These are phyloP conservation scores for Coemansia furcata DNA, from an alignment of 192 early-diverging fungal species.

Conservation along the genomic window DNA sequence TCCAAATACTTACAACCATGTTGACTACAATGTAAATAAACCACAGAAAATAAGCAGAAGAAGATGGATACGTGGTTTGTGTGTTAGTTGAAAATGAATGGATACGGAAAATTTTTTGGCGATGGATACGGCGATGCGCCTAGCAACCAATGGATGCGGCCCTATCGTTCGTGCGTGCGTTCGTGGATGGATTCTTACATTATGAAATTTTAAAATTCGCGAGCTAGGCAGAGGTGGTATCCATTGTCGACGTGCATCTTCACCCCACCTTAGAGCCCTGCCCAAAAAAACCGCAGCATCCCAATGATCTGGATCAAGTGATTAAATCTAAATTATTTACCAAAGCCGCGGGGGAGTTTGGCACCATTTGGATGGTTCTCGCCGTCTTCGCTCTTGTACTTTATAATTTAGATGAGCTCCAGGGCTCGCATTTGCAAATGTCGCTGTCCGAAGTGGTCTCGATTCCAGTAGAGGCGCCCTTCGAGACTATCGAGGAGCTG, in stretches of 20 bases:
- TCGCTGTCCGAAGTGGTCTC: not conserved
- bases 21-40: constrained; percentile 28
- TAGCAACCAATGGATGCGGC: constrained; percentile 23
- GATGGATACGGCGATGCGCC: not conserved
- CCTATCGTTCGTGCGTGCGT: not conserved
- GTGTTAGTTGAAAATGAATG: not conserved
- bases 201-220: constrained; percentile 2
- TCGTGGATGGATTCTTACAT: constrained; percentile 1
- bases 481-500: constrained; percentile 9
- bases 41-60: constrained; percentile 4
- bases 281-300: not conserved
- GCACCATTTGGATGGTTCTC: not conserved
- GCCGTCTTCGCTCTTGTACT: not conserved
- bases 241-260: not conserved
- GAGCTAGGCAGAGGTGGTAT: not conserved
- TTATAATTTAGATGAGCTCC: not conserved
- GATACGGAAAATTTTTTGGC: constrained; percentile 1
- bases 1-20: constrained; percentile 48
- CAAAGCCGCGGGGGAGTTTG: not conserved
- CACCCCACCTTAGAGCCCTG: not conserved
- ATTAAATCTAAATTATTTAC: not conserved
- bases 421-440: not conserved
- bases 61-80: constrained; percentile 5
- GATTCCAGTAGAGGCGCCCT: constrained; percentile 23
- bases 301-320: not conserved